Base-by-base conservation (phyloP, 768 basidiomycete genomes). In the Pleurotus platypus region DNA sequence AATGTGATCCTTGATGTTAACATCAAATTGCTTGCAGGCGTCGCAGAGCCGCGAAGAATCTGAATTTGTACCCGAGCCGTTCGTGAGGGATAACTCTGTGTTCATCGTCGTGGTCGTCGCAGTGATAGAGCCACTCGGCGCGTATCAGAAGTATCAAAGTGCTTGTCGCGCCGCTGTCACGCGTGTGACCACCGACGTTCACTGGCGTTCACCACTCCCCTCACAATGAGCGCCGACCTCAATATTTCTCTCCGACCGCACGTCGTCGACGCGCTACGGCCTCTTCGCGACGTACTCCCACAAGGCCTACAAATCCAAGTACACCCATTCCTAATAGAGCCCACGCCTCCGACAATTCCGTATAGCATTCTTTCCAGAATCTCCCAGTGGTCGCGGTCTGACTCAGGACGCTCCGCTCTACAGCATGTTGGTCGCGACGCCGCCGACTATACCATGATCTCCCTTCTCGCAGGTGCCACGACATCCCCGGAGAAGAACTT, bases 401-500 rank as follows among this genome's bases (percentile, higher is more conserved):
- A 72, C 4, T 69, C 71, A 46, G 89, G 84, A 5, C 65, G 61
- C 37, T 60, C 65, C 11, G 62, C 67, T 49, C 73, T 82, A 51
- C 63, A 67, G 37, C 76, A 8, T 69, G 47, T 42, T n/a, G n/a
- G 75, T 1, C 72, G 91, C 47, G 70, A 83, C 57, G 72, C 82
- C 4, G 70, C 72, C 18, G 73, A 79, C 12, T 92, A 89, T 66
- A 72, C 78, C 5, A 91, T 90, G 84, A 72, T 91, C 39, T 73
- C 89, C 16, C 74, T 94, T 37, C 81, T 94, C 4, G 90, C 92
- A 13, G 91, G 91, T 38, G 79, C 86, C 5, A 81, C 78, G 45
- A 86, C 90, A n/a, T 90, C 89, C 5, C 91, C 91, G 18, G 84
- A 89, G 57, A 81, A 87, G 55, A 83, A 77, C 37, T 89, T 90